These are phyloP conservation scores for Pyrus betulifolia DNA, from an alignment of 306 rosid genomes.

Conservation along the genomic window DNA sequence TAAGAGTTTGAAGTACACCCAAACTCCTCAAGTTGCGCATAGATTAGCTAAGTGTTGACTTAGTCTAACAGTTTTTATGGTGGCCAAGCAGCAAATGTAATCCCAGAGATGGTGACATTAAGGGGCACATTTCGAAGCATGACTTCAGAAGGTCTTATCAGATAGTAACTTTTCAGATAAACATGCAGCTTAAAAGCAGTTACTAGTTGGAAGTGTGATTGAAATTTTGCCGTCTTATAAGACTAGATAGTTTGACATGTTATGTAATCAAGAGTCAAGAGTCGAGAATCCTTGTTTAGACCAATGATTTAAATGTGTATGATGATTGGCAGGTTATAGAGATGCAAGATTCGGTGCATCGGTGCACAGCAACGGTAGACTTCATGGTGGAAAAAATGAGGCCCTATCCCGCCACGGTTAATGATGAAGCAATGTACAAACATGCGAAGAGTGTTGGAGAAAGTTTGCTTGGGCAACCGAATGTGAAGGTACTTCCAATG, in stretches of 20 bases:
- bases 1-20: too few relatives aligned
- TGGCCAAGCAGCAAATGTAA: slow-evolving; percentile 34
- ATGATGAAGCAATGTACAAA: slow-evolving; percentile 30
- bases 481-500: slow-evolving; percentile 25
- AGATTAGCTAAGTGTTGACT: too few relatives aligned
- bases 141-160: slow-evolving; percentile 29
- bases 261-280: neutral
- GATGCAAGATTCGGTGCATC: slow-evolving; percentile 32
- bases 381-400: slow-evolving; percentile 35
- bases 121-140: slow-evolving; percentile 44
- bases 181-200: neutral
- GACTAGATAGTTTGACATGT: neutral
- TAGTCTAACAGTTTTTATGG: too few relatives aligned
- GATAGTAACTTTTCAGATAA: neutral
- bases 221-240: neutral
- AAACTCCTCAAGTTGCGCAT: too few relatives aligned
- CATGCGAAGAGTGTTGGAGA: slow-evolving; percentile 43
- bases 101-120: slow-evolving; percentile 33
- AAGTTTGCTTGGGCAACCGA: slow-evolving; percentile 30
- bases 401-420: slow-evolving; percentile 38
- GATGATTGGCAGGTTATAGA: slow-evolving; percentile 24
- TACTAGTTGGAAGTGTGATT: neutral
- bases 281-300: neutral
- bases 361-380: slow-evolving; percentile 35
- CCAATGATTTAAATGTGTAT: neutral